Evolutionary conservation across 2,329 filamentous ascomycete species (phyloP), one percentile per base, ranked within the genome.

Genomic region (Exophiala oligosperma): DNA sequence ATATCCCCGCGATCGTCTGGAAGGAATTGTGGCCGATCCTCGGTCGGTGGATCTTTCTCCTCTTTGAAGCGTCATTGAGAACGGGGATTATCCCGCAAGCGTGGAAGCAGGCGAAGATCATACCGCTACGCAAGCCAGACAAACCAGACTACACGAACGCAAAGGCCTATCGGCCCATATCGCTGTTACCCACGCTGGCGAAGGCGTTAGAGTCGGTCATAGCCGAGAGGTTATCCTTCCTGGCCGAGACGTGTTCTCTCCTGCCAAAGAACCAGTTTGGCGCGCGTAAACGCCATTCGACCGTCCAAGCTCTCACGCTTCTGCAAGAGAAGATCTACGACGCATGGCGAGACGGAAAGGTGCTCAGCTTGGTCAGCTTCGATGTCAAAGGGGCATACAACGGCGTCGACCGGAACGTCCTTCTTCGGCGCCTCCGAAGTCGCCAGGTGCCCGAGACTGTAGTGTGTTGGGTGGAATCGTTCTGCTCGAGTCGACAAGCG

Each of bases 381-480:
- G 70, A 77, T 63, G 65, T 77, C 1, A 76, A 77, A 60, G 72
- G 73, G 21, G 74, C 71, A 51, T 77, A 74, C 56, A 77, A 77
- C 49, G 66, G 74, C 14, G 72, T 77, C 12, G 73, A 61, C 26
- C 74, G 73, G 55, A 68, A 73, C 44, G 55, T 70, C 62, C 55
- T 74, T 35, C 41, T 74, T 35, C 61, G 71, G 47, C 71, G 72
- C 51, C 66, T 76, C 35, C 66, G 64, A 61, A 61, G 62, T 24
- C 56, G 68, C 63, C 61, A 67, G 21, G 69, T 73, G 51, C 70
- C 65, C 38, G 38, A 41, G 38, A 21, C 17, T 3, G 38, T 3
- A 9, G 23, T 56, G 63, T 58, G 56, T 14, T 73, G 53, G 68
- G 59, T 72, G 11, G 50, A 67, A n/a, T 61, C 56, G 28, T 72